Conservation (phyloP, 2,329 filamentous ascomycete species). For the Fusarium sp. region DNA sequence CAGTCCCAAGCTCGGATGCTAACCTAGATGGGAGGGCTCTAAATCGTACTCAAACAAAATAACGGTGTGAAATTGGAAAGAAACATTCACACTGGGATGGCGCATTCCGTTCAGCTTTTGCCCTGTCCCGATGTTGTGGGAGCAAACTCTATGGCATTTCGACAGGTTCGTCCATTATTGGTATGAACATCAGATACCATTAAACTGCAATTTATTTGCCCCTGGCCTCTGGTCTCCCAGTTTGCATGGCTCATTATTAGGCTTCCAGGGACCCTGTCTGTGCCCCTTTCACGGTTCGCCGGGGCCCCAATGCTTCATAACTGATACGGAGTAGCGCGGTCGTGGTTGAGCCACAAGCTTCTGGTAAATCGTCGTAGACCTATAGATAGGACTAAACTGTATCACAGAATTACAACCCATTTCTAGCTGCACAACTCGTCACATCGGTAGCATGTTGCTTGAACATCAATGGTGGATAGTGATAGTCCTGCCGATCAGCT, state of each 20-base stretch:
- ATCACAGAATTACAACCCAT: neutral
- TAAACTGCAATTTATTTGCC: slow-evolving; percentile 20
- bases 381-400: neutral
- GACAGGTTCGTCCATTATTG: slow-evolving; percentile 10
- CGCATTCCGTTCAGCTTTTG: slow-evolving; percentile 8
- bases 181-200: slow-evolving; percentile 1
- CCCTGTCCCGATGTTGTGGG: neutral
- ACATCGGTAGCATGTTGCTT: neutral
- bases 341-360: neutral
- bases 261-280: slow-evolving; percentile 12
- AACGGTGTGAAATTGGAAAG: neutral
- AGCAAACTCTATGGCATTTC: neutral
- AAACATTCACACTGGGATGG: neutral
- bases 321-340: neutral
- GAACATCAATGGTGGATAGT: neutral
- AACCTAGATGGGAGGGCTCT: neutral
- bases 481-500: neutral
- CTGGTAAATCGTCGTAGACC: neutral
- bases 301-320: neutral
- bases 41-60: neutral
- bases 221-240: neutral
- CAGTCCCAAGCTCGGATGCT: neutral
- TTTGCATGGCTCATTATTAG: slow-evolving; percentile 20
- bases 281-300: slow-evolving; percentile 26
- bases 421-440: slow-evolving; percentile 3